A percentile compares a stretch with the other conserved stretches of the same genome.
Conservation (phyloP, 139 green algal genomes). For the Tetraselmis chui region DNA sequence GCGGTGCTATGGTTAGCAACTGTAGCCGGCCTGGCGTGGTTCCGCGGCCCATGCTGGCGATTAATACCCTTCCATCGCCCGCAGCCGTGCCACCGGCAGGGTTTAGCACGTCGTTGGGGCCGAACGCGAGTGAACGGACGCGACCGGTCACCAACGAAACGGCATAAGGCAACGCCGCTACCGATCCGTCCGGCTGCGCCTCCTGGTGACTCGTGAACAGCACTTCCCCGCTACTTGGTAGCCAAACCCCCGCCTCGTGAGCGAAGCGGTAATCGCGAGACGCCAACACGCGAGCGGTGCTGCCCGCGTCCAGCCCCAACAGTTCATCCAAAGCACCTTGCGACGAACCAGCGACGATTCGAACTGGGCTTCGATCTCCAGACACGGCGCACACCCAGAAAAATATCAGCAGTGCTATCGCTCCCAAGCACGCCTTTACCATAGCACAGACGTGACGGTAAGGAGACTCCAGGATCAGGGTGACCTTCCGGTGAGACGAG, state of each 20-base stretch:
- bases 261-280: background rate
- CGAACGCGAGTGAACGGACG: background rate
- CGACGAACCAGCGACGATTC: too few species aligned
- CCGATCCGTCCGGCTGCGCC: background rate
- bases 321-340: too few species aligned
- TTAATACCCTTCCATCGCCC: background rate
- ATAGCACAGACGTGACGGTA: too few species aligned
- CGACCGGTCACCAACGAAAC: background rate
- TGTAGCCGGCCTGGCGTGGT: background rate
- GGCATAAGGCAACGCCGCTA: background rate
- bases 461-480: too few species aligned
- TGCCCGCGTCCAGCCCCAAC: background rate
- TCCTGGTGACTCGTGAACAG: background rate
- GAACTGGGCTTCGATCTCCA: too few species aligned
- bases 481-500: too few species aligned
- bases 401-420: too few species aligned
- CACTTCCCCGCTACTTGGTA: background rate
- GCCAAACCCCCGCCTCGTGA: background rate
- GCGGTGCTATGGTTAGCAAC: background rate
- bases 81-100: background rate
- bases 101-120: background rate
- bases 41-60: background rate
- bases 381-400: too few species aligned
- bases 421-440: too few species aligned
- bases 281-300: background rate